Percentiles rank a stretch among this genome's conserved stretches.
Conservation (phyloP, 192 early-diverging fungal genomes). For the Backusella mclennaniae region DNA sequence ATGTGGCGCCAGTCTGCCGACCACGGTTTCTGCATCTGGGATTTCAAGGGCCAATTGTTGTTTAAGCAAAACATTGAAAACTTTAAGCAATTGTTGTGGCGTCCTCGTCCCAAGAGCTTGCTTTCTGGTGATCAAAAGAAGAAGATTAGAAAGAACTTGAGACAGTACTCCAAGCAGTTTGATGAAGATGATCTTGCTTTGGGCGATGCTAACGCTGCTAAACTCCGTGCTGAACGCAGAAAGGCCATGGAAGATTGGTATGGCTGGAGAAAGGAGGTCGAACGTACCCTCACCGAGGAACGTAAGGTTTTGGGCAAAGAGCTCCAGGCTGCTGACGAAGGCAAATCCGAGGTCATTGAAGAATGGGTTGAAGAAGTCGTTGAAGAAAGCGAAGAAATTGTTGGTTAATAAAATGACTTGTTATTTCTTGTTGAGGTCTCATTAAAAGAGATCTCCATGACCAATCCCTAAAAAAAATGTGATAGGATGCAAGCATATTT, state of each 20-base stretch:
- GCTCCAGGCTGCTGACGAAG: slow-evolving; percentile 49
- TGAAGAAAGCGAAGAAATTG: slow-evolving; percentile 75
- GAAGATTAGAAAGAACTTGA: slow-evolving; percentile 88
- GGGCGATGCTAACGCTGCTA: slow-evolving; percentile 65
- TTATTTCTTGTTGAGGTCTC: neutral
- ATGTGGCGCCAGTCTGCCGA: slow-evolving; percentile 83
- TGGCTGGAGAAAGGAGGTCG: slow-evolving; percentile 71
- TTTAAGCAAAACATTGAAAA: slow-evolving; percentile 70
- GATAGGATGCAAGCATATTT: neutral
- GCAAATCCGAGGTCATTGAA: slow-evolving; percentile 71
- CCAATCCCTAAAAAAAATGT: neutral
- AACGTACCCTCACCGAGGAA: slow-evolving; percentile 58
- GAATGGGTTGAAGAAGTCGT: slow-evolving; percentile 89
- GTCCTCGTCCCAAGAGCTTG: slow-evolving; percentile 89
- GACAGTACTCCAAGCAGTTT: slow-evolving; percentile 83
- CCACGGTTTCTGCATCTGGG: slow-evolving; percentile 91
- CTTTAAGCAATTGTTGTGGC: slow-evolving; percentile 95
- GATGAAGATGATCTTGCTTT: slow-evolving; percentile 86
- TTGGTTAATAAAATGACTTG: slow-evolving; percentile 32
- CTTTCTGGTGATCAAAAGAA: slow-evolving; percentile 82
- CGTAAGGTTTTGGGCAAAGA: slow-evolving; percentile 54
- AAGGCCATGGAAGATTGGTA: slow-evolving; percentile 83
- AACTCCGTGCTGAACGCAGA: slow-evolving; percentile 74
- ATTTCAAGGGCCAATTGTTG: slow-evolving; percentile 82
- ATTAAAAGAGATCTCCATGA: neutral